Base-by-base conservation (phyloP, 2,329 filamentous ascomycete species). In the Dothidotthia symphoricarpi region DNA sequence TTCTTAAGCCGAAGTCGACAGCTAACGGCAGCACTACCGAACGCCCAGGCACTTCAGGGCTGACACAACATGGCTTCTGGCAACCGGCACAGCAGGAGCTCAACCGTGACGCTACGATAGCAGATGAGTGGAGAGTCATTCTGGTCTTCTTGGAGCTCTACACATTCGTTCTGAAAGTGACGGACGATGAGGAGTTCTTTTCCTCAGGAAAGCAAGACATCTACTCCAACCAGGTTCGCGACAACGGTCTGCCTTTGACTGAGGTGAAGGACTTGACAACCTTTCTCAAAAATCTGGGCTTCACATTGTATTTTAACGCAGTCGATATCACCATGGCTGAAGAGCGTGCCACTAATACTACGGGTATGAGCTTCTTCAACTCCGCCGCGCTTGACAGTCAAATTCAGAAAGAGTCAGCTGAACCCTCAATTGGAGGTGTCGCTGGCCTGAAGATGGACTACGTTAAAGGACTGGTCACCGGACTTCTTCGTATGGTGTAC, bases 141-240 rank as follows among this genome's bases (percentile, higher is more conserved):
- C 73, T 97, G 0, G 76, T 98, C 0, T 97, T 98, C 59, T 75
- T 98, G 5, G 93, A 98, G 56, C 77, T 98, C 0, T 98, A 96
- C 62, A 88, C 86, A 2, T 97, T 97, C 61, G 81, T 96, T 2
- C 73, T 97, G 10, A 86, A 93, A 53, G 81, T 97, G 24, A 95
- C 91, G 63, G 93, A 98, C 53, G 93, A 98, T 48, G 91, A 97
- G 51, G 93, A 98, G 55, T 98, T 98, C 61, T 85, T 95, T 45
- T 78, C 81, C 39, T 75, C 76, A 38, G 45, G 69, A 66, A 27
- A 70, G 29, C 26, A 70, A 16, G 53, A 57, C 11, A 30, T 36
- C 1, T 55, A 50, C 12, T 56, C 60, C 3, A 48, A 43, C 8
- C 54, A 62, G 25, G 39, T 55, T 10, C 71, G 73, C 36, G 76